Percentiles rank a stretch among this genome's conserved stretches.
phyloP scores from a whole-genome alignment of 805 yeast species.

The Schizosaccharomyces pombe region DNA sequence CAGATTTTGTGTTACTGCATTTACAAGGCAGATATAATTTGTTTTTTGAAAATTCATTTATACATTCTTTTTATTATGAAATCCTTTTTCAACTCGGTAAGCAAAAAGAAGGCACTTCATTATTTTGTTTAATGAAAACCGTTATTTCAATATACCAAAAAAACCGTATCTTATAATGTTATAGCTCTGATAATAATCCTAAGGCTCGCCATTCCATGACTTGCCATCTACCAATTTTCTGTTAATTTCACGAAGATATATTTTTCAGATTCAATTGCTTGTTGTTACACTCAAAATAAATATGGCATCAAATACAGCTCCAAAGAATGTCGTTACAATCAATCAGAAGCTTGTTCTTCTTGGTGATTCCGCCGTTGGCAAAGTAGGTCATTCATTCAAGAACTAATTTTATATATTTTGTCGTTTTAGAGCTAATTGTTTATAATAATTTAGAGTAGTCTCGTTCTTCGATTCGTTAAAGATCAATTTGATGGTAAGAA shows the following conservation, averaged over 20 bases:
- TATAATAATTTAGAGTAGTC: constrained; percentile 28
- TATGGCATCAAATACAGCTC: not conserved
- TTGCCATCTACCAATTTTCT: not conserved
- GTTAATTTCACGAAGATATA: not conserved
- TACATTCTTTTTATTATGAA: no score
- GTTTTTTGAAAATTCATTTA: no score
- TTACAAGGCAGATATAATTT: no score
- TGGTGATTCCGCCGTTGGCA: constrained; percentile 2
- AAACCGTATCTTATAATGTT: no score
- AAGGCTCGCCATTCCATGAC: no score
- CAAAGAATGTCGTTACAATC: not conserved
- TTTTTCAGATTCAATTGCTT: not conserved
- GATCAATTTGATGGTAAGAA: constrained; percentile 32
- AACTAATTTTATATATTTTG: not conserved
- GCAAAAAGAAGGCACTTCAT: no score
- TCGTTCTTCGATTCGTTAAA: constrained; percentile 58
- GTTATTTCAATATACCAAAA: no score
- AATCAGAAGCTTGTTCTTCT: not conserved
- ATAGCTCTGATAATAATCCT: no score
- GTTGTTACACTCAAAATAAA: not conserved
- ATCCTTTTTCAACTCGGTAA: no score
- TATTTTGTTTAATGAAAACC: no score
- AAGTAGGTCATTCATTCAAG: not conserved
- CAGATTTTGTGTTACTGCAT: no score
- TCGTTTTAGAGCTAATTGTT: not conserved